Percentiles rank a stretch among this genome's conserved stretches.
These are phyloP conservation scores for Ploettnerulaceae sp. DNA, from an alignment of 2,329 filamentous ascomycete genomes.

Conservation along the genomic window DNA sequence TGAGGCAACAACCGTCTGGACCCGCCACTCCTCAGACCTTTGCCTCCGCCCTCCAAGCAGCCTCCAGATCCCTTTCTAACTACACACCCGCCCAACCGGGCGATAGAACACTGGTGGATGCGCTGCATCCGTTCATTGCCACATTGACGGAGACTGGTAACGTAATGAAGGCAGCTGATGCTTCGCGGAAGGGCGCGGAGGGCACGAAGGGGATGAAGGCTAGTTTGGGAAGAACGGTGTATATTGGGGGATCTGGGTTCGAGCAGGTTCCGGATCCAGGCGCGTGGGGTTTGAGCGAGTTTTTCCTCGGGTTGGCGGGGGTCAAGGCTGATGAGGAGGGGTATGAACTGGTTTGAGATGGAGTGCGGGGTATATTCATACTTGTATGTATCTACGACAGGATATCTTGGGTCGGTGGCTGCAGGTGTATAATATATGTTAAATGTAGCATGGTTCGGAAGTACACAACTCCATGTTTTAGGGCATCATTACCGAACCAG, in stretches of 20 bases:
- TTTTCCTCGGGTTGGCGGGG: slow-evolving; percentile 72
- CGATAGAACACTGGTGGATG: slow-evolving; percentile 87
- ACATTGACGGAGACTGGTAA: slow-evolving; percentile 60
- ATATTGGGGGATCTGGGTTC: slow-evolving; percentile 72
- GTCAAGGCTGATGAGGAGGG: slow-evolving; percentile 30
- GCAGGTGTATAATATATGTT: slow-evolving; percentile 2
- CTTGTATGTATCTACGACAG: neutral
- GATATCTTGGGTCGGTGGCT: too few species aligned
- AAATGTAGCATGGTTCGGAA: neutral
- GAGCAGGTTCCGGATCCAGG: slow-evolving; percentile 74
- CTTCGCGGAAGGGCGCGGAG: slow-evolving; percentile 70
- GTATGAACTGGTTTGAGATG: slow-evolving; percentile 33
- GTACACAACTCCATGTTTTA: too few species aligned
- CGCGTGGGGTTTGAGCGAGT: slow-evolving; percentile 68
- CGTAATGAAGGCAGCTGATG: slow-evolving; percentile 67
- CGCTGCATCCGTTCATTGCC: slow-evolving; percentile 81
- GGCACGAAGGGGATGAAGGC: slow-evolving; percentile 90
- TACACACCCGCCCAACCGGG: slow-evolving; percentile 90
- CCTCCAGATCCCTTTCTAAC: slow-evolving; percentile 64
- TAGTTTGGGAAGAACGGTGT: slow-evolving; percentile 77
- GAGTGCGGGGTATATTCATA: neutral
- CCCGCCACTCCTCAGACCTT: slow-evolving; percentile 47
- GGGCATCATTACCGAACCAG: too few species aligned
- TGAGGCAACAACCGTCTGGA: slow-evolving; percentile 26
- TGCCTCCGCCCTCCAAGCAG: slow-evolving; percentile 61